phyloP scores from a whole-genome alignment of 208 protist genomes.

The Borovskyia barvae region DNA sequence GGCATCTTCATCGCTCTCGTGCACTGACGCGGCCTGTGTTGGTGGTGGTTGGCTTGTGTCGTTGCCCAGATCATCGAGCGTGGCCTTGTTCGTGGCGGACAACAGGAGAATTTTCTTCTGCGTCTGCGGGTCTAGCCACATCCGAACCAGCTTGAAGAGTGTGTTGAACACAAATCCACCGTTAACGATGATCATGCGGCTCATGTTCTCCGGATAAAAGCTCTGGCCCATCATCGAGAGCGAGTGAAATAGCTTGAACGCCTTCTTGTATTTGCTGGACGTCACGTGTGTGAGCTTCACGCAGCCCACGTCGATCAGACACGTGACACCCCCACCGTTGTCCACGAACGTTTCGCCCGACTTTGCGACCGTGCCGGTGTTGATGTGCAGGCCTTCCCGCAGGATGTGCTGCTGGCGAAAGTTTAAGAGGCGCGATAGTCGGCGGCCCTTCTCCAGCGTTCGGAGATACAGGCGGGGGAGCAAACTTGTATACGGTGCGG shows the following conservation, averaged over 20 bases:
- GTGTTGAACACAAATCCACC: constrained; percentile 48
- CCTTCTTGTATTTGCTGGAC: constrained; percentile 40
- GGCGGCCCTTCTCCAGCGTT: constrained; percentile 51
- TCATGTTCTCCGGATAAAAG: constrained; percentile 71
- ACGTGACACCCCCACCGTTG: constrained; percentile 38
- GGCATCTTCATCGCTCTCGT: constrained; percentile 33
- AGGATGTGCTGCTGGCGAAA: constrained; percentile 46
- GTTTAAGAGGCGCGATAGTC: constrained; percentile 46
- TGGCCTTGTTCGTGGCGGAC: constrained; percentile 41
- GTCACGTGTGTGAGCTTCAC: constrained; percentile 54
- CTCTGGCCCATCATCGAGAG: constrained; percentile 48
- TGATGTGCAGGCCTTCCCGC: constrained; percentile 23
- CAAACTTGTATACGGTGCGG: constrained; percentile 43
- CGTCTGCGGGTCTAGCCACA: constrained; percentile 58
- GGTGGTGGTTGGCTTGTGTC: constrained; percentile 10
- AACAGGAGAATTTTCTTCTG: constrained; percentile 59
- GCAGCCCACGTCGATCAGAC: constrained; percentile 39
- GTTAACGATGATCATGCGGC: constrained; percentile 61
- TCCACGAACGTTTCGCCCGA: constrained; percentile 30
- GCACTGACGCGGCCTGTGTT: constrained; percentile 1
- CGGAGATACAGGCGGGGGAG: constrained; percentile 49
- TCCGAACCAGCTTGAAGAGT: constrained; percentile 50
- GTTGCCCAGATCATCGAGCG: constrained; percentile 27
- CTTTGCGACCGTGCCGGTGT: constrained; percentile 9
- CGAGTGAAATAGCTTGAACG: constrained; percentile 35